phyloP scores from a whole-genome alignment of 169 alveolate species.

The Plasmodium yoelii region DNA sequence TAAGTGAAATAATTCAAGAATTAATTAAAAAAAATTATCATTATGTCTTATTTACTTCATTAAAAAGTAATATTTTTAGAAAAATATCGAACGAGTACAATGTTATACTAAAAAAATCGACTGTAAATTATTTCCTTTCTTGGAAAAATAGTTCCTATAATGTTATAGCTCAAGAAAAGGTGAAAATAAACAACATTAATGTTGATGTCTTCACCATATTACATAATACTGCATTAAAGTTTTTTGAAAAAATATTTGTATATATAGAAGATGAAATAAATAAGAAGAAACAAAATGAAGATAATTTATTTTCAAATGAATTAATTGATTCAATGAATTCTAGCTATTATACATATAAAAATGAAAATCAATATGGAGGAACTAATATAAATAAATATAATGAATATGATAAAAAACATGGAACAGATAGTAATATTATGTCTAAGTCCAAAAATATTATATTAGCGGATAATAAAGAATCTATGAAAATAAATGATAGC shows the following conservation, averaged over 20 bases:
- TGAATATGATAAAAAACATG: slow-evolving; percentile 14
- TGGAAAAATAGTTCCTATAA: slow-evolving; percentile 70
- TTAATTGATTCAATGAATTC: slow-evolving; percentile 16
- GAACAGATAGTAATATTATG: background rate
- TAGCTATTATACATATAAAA: slow-evolving; percentile 20
- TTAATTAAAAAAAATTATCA: slow-evolving; percentile 70
- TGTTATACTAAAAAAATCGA: slow-evolving; percentile 55
- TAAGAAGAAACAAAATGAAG: slow-evolving; percentile 16
- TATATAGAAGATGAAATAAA: slow-evolving; percentile 35
- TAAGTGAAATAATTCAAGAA: slow-evolving; percentile 56
- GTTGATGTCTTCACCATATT: slow-evolving; percentile 51
- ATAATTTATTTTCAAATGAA: slow-evolving; percentile 22
- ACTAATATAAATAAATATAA: background rate
- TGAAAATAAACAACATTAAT: slow-evolving; percentile 38
- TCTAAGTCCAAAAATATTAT: slow-evolving; percentile 30
- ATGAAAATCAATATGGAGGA: slow-evolving; percentile 14
- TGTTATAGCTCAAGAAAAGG: slow-evolving; percentile 60
- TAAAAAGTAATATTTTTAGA: slow-evolving; percentile 58
- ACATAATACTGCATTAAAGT: slow-evolving; percentile 45
- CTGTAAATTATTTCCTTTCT: slow-evolving; percentile 62
- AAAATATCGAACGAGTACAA: slow-evolving; percentile 67
- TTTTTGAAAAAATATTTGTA: slow-evolving; percentile 26
- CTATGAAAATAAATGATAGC: slow-evolving; percentile 45
- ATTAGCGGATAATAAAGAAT: slow-evolving; percentile 26
- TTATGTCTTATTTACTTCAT: slow-evolving; percentile 62